Evolutionary conservation across 2,329 filamentous ascomycete species (phyloP).

Genomic region (Exophiala spinifera): DNA sequence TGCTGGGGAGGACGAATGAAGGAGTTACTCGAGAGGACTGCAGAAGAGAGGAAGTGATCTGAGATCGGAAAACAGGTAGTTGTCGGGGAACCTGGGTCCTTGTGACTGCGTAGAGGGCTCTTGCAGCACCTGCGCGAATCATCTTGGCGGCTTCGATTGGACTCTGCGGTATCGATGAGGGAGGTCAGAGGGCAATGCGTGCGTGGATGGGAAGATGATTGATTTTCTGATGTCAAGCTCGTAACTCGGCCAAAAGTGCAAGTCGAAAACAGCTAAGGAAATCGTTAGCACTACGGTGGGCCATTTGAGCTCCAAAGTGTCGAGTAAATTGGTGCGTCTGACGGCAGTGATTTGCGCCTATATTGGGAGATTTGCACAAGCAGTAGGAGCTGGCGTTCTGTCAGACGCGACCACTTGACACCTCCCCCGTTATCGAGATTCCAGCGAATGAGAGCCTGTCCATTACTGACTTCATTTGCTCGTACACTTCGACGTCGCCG

Average conservation of each 20-base stretch:
- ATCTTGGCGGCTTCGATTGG: conserved; percentile 53
- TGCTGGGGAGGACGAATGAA: conserved; percentile 63
- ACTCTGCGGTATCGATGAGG: conserved; percentile 4
- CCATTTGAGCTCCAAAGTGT: background rate
- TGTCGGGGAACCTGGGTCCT: conserved; percentile 50
- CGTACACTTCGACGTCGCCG: conserved; percentile 36
- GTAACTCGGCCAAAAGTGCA: conserved; percentile 4
- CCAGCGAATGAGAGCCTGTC: conserved; percentile 2
- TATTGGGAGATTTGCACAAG: too few relatives aligned
- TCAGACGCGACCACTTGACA: too few relatives aligned
- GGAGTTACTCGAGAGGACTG: conserved; percentile 60
- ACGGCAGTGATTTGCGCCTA: background rate
- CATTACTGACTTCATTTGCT: background rate
- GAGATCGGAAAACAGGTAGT: conserved; percentile 56
- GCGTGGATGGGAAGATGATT: conserved; percentile 19
- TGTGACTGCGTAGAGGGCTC: conserved; percentile 62
- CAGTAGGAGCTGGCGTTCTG: conserved; percentile 10
- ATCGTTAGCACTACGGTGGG: background rate
- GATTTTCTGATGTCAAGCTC: conserved; percentile 14
- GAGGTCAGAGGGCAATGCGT: conserved; percentile 13
- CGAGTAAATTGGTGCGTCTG: background rate
- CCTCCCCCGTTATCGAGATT: conserved; percentile 33
- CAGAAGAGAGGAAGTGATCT: conserved; percentile 58
- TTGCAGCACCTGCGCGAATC: conserved; percentile 85
- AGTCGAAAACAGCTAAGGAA: conserved; percentile 1